Percentiles rank a stretch among this genome's conserved stretches.
Conservation (phyloP, 208 protist species). For the Leishmania martiniquensis region DNA sequence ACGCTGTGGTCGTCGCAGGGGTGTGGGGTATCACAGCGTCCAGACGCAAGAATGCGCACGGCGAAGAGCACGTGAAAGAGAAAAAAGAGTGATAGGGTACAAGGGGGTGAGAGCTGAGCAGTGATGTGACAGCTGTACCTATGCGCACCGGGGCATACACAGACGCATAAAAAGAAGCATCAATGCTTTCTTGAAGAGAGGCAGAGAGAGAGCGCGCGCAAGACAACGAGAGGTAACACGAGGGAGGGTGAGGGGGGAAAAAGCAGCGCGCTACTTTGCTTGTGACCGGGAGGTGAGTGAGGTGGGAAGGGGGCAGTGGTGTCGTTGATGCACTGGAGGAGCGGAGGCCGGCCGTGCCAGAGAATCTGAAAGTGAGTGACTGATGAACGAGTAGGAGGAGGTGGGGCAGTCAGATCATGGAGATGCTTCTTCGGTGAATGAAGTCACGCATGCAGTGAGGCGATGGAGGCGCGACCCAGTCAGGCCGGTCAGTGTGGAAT, state of each 20-base stretch:
- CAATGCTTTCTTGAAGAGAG: neutral
- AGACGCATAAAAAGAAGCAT: neutral
- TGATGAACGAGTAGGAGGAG: conserved; percentile 2
- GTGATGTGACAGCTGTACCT: neutral
- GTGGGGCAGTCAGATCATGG: no score
- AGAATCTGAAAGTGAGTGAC: neutral
- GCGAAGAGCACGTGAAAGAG: neutral
- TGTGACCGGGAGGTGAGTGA: neutral
- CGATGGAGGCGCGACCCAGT: neutral
- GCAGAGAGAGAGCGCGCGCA: neutral
- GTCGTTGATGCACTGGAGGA: neutral
- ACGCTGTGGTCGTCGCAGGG: neutral
- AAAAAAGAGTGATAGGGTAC: no score
- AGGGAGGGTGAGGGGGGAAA: neutral
- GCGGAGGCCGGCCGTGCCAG: neutral
- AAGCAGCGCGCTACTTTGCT: neutral
- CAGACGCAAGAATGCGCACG: neutral
- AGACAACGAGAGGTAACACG: neutral
- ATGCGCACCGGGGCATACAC: neutral
- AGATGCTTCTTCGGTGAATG: no score
- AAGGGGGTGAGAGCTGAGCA: neutral
- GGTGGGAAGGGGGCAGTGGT: neutral
- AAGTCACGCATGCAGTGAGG: no score
- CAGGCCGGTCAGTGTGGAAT: neutral
- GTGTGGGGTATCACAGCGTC: no score